Percentiles rank a stretch among this genome's conserved stretches.
Conservation (phyloP, 2,329 filamentous ascomycete species). For the Cryoendolithus antarcticus region DNA sequence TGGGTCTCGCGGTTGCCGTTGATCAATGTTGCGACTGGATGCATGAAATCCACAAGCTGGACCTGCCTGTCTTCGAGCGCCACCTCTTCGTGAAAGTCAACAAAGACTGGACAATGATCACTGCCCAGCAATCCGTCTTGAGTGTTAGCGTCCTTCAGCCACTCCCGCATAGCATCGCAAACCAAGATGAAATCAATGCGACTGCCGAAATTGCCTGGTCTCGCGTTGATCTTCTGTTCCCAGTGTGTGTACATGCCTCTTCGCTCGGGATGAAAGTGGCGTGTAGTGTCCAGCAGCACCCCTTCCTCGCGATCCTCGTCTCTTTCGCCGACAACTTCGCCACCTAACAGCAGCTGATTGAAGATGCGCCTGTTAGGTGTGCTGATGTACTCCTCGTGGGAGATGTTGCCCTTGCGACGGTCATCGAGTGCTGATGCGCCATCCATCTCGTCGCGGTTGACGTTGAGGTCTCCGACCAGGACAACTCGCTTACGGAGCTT, state of each 20-base stretch:
- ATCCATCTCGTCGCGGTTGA: slow-evolving; percentile 57
- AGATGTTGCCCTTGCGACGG: slow-evolving; percentile 57
- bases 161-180: slow-evolving; percentile 62
- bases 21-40: slow-evolving; percentile 59
- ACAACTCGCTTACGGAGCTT: slow-evolving; percentile 73
- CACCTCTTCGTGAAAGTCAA: slow-evolving; percentile 54
- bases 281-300: slow-evolving; percentile 71
- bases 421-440: slow-evolving; percentile 61
- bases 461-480: slow-evolving; percentile 80
- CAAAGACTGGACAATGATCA: slow-evolving; percentile 92
- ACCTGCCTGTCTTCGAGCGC: slow-evolving; percentile 32
- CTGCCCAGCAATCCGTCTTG: slow-evolving; percentile 90
- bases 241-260: slow-evolving; percentile 94
- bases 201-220: slow-evolving; percentile 86
- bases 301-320: slow-evolving; percentile 59
- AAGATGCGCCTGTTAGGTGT: slow-evolving; percentile 63
- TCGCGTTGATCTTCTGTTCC: slow-evolving; percentile 88
- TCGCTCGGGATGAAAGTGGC: slow-evolving; percentile 67
- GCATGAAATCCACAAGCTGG: slow-evolving; percentile 62
- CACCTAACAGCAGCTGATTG: slow-evolving; percentile 71
- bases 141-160: slow-evolving; percentile 73
- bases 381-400: slow-evolving; percentile 59
- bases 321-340: slow-evolving; percentile 52
- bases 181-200: slow-evolving; percentile 91
- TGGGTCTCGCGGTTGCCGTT: slow-evolving; percentile 51